Evolutionary conservation across 2,329 filamentous ascomycete species (phyloP), one percentile per base, ranked within the genome.

Genomic region (Fragosphaeria purpurea): DNA sequence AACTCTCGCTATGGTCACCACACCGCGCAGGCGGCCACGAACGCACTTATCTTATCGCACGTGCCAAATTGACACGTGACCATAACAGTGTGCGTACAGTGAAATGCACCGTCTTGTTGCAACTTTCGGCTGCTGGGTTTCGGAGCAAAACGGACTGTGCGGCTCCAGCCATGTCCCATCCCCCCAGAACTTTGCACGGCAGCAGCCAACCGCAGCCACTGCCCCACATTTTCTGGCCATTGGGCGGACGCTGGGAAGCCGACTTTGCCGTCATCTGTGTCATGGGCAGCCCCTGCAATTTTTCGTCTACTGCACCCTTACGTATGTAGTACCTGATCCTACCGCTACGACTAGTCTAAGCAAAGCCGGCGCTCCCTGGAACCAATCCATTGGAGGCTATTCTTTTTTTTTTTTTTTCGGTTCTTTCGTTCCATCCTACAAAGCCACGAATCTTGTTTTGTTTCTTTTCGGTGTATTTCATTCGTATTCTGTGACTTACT

Each of bases 231-330:
- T 44, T 22, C 49, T 34, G 13, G 46, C 48, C 46, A 34, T 48
- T 45, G 22, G 22, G 41, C 22, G 22, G 30, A 41, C 5, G 33
- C 42, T 50, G 41, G 42, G 49, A 54, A 22, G 52, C 52, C 52
- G 52, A 49, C 35, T 47, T 52, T 52, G 49, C 50, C 52, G 52
- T 52, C 52, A 50, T 52, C 22, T 46, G 46, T 45, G 45, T 33
- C 32, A 32, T 35, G 39, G n/a, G 42, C 46, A 48, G 52, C 49
- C 49, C 48, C 46, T 51, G 48, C 38, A 32, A 45, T 47, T 52
- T 54, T 52, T 41, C 43, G 47, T 49, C 6, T 43, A n/a, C 43
- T 44, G n/a, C 7, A 33, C 39, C 40, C 47, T 51, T 32, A 32
- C 39, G 12, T 40, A 50, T 33, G 22, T 22, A 22, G 22, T 22